Evolutionary conservation across 2,329 filamentous ascomycete genomes (phyloP).

Genomic region (Botryotinia convoluta): DNA sequence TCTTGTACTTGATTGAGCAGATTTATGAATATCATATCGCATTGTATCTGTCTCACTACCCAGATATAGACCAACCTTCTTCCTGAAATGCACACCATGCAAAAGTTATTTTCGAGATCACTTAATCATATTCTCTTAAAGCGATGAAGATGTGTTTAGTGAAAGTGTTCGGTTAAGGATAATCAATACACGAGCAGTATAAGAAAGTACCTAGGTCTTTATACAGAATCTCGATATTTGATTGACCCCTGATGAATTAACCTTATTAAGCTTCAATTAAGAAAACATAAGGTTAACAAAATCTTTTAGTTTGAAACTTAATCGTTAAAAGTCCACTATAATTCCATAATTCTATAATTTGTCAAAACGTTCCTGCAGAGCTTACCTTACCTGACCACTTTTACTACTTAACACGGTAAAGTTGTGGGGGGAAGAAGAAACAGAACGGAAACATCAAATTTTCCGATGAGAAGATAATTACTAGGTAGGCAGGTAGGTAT

Average conservation of each 20-base stretch:
- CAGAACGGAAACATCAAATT: neutral
- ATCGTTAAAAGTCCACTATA: neutral
- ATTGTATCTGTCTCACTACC: neutral
- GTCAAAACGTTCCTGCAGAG: neutral
- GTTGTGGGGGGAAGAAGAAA: constrained; percentile 7
- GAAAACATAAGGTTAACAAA: neutral
- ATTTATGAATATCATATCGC: neutral
- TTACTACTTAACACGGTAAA: neutral
- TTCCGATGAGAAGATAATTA: neutral
- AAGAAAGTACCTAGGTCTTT: neutral
- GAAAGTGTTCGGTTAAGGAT: neutral
- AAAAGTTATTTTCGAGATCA: neutral
- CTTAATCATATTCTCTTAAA: neutral
- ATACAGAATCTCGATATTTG: neutral
- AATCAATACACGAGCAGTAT: neutral
- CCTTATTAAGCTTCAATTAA: neutral
- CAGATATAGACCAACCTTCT: neutral
- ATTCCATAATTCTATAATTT: neutral
- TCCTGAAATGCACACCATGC: neutral
- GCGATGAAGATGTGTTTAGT: neutral
- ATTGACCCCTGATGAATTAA: neutral
- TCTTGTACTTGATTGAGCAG: neutral
- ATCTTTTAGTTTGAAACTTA: neutral
- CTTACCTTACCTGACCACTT: neutral
- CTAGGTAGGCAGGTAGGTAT: too few species aligned